These are phyloP conservation scores for Populus hybrid DNA, from an alignment of 441 rosid species.

Conservation along the genomic window DNA sequence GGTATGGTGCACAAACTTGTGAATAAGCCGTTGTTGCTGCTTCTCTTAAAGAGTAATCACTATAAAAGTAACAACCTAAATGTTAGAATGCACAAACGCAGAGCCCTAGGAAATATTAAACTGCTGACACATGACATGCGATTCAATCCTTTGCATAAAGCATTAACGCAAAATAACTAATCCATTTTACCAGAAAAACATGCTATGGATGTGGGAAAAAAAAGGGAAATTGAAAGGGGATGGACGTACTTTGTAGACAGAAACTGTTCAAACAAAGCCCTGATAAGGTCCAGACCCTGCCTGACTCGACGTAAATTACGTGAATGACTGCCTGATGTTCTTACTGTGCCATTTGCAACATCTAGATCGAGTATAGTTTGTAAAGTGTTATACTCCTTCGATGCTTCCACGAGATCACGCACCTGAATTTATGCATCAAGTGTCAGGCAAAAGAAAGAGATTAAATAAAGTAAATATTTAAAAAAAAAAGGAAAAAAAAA, in stretches of 20 bases:
- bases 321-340: conserved; percentile 70
- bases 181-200: neutral
- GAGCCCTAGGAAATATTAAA: neutral
- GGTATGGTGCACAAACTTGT: conserved; percentile 84
- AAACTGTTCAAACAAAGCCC: conserved; percentile 78
- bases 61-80: conserved; percentile 7
- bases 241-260: conserved; percentile 50
- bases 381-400: conserved; percentile 46
- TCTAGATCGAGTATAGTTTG: conserved; percentile 59
- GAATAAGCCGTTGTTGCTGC: conserved; percentile 90
- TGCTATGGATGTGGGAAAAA: neutral
- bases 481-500: neutral
- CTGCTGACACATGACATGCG: neutral
- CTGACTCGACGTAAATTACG: conserved; percentile 83
- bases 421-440: conserved; percentile 35
- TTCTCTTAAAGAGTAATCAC: conserved; percentile 45
- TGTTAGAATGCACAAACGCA: conserved; percentile 3
- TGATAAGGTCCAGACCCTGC: conserved; percentile 89
- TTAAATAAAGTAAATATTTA: neutral
- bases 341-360: conserved; percentile 40
- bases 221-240: neutral
- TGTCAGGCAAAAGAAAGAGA: neutral
- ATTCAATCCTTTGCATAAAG: neutral
- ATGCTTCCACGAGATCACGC: conserved; percentile 61
- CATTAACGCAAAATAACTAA: neutral